Evolutionary conservation across 805 yeast genomes (phyloP), one percentile per base, ranked within the genome.

Genomic region (Limtongozyma cylindracea): DNA sequence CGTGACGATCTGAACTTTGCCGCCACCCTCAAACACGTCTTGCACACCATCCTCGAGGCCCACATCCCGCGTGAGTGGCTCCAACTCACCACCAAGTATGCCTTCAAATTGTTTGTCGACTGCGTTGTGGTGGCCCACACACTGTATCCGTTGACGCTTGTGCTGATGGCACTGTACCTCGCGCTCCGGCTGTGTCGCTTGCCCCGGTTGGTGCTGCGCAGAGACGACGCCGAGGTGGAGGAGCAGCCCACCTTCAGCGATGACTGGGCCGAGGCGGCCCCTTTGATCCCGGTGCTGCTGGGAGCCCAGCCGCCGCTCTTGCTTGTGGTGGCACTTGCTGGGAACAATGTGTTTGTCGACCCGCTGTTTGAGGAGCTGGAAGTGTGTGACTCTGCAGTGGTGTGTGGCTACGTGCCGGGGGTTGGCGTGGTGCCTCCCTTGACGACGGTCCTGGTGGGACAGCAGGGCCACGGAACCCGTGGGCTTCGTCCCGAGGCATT

Each of bases 201-300:
- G 23, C 95, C 95, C 5, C 51, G 64, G 20, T 45, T 78, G 24
- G 49, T 63, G 2, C 72, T 91, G 10, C 61, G 66, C 16, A 64
- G 65, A 16, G 72, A 65, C 31, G 41, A 38, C 23, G 66, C 61
- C 25, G 67, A 66, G 27, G 61, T 77, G 11, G 92, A 72, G 38
- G 94, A 82, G 41, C 69, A 74, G 29, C 95, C 95, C 1, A 71
- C 77, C 0, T 82, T 84, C 34, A 67, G 82, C 19, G 95, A 82
- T 35, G 92, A 78, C 31, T 84, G 73, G 82, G 70, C n/a, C n/a
- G n/a, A n/a, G n/a, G n/a, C n/a, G n/a, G n/a, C n/a, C n/a, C n/a
- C n/a, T n/a, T n/a, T n/a, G n/a, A n/a, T n/a, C n/a, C n/a, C n/a
- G n/a, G n/a, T n/a, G n/a, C n/a, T n/a, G n/a, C n/a, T n/a, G n/a